A percentile compares a stretch with the other conserved stretches of the same genome.
These are phyloP conservation scores for Ceratocystis smalleyi DNA, from an alignment of 2,329 filamentous ascomycete genomes.

Conservation along the genomic window DNA sequence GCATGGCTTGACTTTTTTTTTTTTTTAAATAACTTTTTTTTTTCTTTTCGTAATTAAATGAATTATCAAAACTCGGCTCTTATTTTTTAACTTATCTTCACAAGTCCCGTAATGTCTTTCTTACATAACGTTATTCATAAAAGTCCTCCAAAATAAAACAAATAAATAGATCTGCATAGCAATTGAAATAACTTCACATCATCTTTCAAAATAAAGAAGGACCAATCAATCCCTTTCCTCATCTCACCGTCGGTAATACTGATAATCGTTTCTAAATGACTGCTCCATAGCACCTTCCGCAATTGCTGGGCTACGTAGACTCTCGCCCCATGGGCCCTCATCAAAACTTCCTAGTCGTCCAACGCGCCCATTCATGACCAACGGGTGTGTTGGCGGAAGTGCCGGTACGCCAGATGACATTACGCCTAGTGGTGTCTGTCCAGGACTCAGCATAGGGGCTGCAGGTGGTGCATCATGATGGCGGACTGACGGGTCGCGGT, in stretches of 20 bases:
- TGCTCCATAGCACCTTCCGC: not conserved
- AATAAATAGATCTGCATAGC: not conserved
- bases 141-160: not conserved
- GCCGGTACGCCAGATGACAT: not conserved
- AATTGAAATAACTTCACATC: not conserved
- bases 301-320: constrained; percentile 4
- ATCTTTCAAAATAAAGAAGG: not conserved
- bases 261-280: not conserved
- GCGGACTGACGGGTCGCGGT: not conserved
- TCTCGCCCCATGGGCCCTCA: not conserved
- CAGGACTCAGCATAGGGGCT: constrained; percentile 6
- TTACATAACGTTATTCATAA: not conserved
- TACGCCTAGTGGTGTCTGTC: not conserved
- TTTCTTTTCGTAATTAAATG: not conserved
- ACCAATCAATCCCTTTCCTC: not conserved
- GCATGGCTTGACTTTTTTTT: not conserved
- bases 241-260: not conserved
- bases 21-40: not conserved
- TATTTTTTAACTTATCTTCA: not conserved
- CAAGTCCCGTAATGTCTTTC: not conserved
- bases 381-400: not conserved
- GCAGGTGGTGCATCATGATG: constrained; percentile 2
- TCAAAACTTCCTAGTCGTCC: not conserved
- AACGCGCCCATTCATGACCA: not conserved
- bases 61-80: too few relatives aligned